Conservation (phyloP, 129 eudicot genomes). For the Kitagawia praeruptora region DNA sequence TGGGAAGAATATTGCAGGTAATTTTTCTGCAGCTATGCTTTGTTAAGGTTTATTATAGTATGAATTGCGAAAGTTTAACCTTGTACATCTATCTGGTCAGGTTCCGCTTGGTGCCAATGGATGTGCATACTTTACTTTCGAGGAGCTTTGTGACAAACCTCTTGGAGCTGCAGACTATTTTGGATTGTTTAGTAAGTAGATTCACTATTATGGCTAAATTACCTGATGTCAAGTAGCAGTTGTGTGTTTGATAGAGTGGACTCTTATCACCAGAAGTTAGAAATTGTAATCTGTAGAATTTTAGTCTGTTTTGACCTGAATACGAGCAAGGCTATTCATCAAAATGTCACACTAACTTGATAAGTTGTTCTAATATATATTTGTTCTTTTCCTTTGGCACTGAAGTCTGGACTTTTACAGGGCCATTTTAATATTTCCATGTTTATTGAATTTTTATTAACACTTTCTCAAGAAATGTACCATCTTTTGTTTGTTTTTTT, state of each 20-base stretch:
- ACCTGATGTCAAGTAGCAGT: neutral
- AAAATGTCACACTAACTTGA: neutral
- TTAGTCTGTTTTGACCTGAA: neutral
- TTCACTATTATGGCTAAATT: neutral
- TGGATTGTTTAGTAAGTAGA: conserved; percentile 69
- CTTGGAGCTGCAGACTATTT: conserved; percentile 99
- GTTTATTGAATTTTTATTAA: neutral
- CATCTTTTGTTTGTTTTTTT: neutral
- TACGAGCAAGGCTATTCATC: neutral
- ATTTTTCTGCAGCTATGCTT: conserved; percentile 10
- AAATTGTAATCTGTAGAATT: neutral
- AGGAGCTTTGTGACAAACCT: conserved; percentile 92
- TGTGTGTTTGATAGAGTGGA: neutral
- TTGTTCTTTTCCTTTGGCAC: neutral
- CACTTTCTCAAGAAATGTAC: neutral
- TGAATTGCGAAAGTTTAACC: neutral
- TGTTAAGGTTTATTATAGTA: neutral
- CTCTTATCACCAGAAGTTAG: neutral
- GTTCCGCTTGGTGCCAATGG: conserved; percentile 92
- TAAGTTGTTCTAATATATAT: neutral
- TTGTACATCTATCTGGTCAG: conserved; percentile 19
- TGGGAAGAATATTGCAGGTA: conserved; percentile 95
- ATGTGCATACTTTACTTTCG: conserved; percentile 88
- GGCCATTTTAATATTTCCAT: neutral
- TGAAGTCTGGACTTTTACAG: neutral